Base-by-base conservation (phyloP, 2,329 filamentous ascomycete species). In the Ascochyta clinopodiicola region DNA sequence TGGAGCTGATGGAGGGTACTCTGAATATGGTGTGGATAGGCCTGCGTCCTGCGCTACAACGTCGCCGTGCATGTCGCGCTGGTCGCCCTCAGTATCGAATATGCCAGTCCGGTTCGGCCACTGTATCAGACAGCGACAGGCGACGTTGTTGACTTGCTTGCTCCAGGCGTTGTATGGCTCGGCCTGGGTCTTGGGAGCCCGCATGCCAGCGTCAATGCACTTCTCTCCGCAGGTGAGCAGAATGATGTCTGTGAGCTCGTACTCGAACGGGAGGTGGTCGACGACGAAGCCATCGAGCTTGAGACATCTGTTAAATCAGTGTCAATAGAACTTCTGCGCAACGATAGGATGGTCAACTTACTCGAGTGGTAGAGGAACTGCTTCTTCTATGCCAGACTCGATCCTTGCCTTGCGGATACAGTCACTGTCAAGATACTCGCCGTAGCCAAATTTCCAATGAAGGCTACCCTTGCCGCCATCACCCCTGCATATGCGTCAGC, bases 211-310 rank as follows among this genome's bases (percentile, higher is more conserved):
- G 53, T 71, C 67, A 22, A 71, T 52, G 46, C 69, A 71, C 24
- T 67, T 56, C 22, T 63, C 45, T 8, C 69, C 68, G 22, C 64
- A 72, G 3, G 46, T 60, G 19, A 73, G 57, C 4, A 72, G 47
- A 2, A 60, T 56, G 29, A 73, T 57, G 8, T 42, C 47, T 2
- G 58, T 62, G 6, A 73, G 63, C 39, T 71, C 69, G 29, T 61
- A 52, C 34, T 69, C 59, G 22, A 75, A 74, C 0, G 71, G 68
- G 0, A 69, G 60, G n/a, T 64, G 55, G 46, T 75, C 71, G 22
- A 75, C 56, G 7, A 73, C 72, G 44, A 75, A 73, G 17, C 69
- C 69, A 35, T 70, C 63, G 1, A 75, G 70, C 48, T 66, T 70
- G 10, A 75, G 62, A 38, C 60, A 63, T 42, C 62, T 66, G 38